Evolutionary conservation across 768 basidiomycete species (phyloP).

Genomic region (Pisolithus orientalis): DNA sequence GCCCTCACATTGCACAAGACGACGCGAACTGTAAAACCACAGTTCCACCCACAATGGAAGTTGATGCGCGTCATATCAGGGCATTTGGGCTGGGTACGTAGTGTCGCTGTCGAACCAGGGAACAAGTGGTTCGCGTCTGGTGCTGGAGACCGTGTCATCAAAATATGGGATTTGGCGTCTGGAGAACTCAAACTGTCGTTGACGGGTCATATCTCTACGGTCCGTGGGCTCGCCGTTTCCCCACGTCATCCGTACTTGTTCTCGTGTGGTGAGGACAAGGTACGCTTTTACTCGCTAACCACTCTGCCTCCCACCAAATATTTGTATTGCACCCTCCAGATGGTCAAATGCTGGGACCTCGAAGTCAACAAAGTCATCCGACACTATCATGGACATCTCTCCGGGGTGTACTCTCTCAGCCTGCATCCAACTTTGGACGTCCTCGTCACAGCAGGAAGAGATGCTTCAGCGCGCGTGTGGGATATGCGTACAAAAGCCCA

Average conservation of each 20-base stretch:
- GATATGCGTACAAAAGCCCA: conserved; percentile 98
- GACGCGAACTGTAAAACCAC: conserved; percentile 88
- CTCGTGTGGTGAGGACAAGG: conserved; percentile 97
- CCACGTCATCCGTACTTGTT: conserved; percentile 94
- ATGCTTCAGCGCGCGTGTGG: conserved; percentile 97
- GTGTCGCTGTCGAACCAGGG: conserved; percentile 93
- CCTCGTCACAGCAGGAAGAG: conserved; percentile 91
- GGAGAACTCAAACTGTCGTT: conserved; percentile 96
- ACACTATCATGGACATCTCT: conserved; percentile 97
- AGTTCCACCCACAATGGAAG: conserved; percentile 96
- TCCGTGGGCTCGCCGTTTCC: conserved; percentile 90
- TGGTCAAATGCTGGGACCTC: conserved; percentile 99
- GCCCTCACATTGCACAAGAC: conserved; percentile 92
- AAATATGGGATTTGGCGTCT: conserved; percentile 97
- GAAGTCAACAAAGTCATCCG: conserved; percentile 99
- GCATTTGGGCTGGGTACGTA: conserved; percentile 96
- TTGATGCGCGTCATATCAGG: conserved; percentile 95
- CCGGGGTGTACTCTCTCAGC: conserved; percentile 91
- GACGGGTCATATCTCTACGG: conserved; percentile 97
- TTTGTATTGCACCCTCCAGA: conserved; percentile 40
- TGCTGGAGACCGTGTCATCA: conserved; percentile 95
- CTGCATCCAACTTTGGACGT: conserved; percentile 95
- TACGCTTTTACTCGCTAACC: conserved; percentile 23
- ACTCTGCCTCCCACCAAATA: not conserved
- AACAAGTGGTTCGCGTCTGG: conserved; percentile 99